phyloP scores from a whole-genome alignment of 2,329 filamentous ascomycete species.

The Cyclaneusma minus region DNA sequence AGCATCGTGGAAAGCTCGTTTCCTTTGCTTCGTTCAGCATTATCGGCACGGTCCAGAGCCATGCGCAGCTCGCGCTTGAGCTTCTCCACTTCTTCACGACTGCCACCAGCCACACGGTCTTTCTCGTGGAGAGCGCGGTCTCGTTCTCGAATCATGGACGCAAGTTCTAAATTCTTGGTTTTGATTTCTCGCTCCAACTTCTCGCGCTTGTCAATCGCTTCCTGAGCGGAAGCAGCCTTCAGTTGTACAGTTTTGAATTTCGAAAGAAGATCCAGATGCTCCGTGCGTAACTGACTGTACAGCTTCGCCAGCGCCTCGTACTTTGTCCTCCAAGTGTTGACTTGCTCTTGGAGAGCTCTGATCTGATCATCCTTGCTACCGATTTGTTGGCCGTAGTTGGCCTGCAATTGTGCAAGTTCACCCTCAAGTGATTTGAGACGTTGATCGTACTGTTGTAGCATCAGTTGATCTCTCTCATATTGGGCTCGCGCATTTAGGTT shows the following conservation, averaged over 20 bases:
- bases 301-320: constrained; percentile 94
- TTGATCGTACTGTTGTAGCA: constrained; percentile 93
- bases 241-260: constrained; percentile 94
- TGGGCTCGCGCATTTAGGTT: constrained; percentile 89
- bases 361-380: constrained; percentile 91
- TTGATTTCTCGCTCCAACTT: constrained; percentile 96
- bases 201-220: constrained; percentile 87
- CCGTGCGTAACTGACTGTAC: constrained; percentile 88
- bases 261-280: constrained; percentile 86
- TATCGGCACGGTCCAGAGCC: constrained; percentile 82
- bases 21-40: constrained; percentile 82
- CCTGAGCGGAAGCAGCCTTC: constrained; percentile 91
- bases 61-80: constrained; percentile 84
- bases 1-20: constrained; percentile 91
- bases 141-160: constrained; percentile 95
- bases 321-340: constrained; percentile 94
- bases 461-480: constrained; percentile 92
- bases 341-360: constrained; percentile 80
- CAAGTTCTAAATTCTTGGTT: constrained; percentile 97
- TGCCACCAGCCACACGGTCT: constrained; percentile 70
- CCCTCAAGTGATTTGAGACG: constrained; percentile 85
- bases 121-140: constrained; percentile 89
- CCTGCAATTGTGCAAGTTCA: constrained; percentile 69
- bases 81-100: constrained; percentile 90
- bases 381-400: constrained; percentile 72